Conservation (phyloP, 225 moss, liverwort and hornwort genomes). For the Climacium dendroides region DNA sequence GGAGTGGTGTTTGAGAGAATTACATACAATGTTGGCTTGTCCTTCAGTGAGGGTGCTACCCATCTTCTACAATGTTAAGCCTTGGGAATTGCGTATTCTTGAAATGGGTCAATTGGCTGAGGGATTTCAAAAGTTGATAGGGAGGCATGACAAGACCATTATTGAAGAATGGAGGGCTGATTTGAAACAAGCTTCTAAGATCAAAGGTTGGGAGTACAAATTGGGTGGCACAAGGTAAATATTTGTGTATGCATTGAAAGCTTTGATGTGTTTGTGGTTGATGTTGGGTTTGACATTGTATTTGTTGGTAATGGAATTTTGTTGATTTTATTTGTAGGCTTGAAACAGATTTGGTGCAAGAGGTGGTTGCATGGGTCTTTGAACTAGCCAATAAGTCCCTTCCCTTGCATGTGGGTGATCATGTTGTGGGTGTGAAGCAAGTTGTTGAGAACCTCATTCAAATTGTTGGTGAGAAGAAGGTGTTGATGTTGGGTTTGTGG, state of each 20-base stretch:
- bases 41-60: neutral
- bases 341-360: fast-evolving
- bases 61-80: neutral
- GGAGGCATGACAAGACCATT: fast-evolving
- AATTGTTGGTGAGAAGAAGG: neutral
- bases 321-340: neutral
- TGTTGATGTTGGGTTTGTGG: neutral
- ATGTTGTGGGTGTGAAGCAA: neutral
- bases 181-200: fast-evolving
- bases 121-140: fast-evolving
- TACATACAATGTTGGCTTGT: neutral
- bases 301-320: neutral
- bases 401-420: neutral
- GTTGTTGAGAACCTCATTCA: neutral
- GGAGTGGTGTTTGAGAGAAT: neutral
- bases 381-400: neutral
- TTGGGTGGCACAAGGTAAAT: neutral
- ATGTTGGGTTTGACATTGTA: fast-evolving
- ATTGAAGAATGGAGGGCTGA: neutral
- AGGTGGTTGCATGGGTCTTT: neutral
- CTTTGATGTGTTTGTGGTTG: neutral
- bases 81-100: neutral
- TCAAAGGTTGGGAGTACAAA: neutral
- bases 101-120: fast-evolving
- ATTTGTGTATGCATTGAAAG: fast-evolving